Conservation (phyloP, 768 basidiomycete species). For the Tylopilus intermedius region DNA sequence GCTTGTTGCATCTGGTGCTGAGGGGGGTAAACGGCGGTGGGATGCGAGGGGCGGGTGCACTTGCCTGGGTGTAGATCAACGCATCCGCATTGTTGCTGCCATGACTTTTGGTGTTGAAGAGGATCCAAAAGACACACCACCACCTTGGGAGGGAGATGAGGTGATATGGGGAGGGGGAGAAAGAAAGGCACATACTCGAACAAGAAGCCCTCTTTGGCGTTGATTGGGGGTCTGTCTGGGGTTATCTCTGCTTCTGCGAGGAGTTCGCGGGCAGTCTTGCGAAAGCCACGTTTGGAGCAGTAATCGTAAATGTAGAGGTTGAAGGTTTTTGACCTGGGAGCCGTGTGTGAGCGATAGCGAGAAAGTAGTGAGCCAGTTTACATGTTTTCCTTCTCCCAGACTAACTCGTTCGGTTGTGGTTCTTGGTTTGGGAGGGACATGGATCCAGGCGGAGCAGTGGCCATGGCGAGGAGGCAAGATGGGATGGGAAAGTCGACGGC, state of each 20-base stretch:
- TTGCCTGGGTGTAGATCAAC: conserved; percentile 63
- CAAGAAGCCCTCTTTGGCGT: conserved; percentile 75
- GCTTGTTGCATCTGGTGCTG: conserved; percentile 36
- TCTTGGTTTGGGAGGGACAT: conserved; percentile 14
- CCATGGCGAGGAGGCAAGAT: conserved; percentile 24
- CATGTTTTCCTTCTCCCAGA: too few relatives aligned
- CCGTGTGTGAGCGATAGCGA: not conserved
- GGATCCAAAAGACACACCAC: conserved; percentile 88
- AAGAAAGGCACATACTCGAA: conserved; percentile 57
- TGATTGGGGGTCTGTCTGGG: conserved; percentile 66
- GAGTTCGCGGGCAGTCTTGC: conserved; percentile 66
- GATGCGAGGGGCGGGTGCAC: conserved; percentile 17
- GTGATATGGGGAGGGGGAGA: not conserved
- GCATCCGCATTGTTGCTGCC: conserved; percentile 64
- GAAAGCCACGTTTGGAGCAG: conserved; percentile 73
- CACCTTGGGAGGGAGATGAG: conserved; percentile 43
- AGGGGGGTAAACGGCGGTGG: conserved; percentile 5
- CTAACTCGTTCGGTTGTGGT: too few relatives aligned
- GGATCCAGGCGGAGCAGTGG: conserved; percentile 22
- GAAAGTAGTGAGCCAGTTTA: not conserved
- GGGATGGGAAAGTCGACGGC: conserved; percentile 32
- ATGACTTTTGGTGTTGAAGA: conserved; percentile 76
- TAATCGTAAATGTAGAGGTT: conserved; percentile 89
- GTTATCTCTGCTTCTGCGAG: conserved; percentile 62
- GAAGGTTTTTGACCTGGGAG: conserved; percentile 48